Percentiles rank a stretch among this genome's conserved stretches.
These are phyloP conservation scores for Curvularia sp. DNA, from an alignment of 2,329 filamentous ascomycete genomes.

Conservation along the genomic window DNA sequence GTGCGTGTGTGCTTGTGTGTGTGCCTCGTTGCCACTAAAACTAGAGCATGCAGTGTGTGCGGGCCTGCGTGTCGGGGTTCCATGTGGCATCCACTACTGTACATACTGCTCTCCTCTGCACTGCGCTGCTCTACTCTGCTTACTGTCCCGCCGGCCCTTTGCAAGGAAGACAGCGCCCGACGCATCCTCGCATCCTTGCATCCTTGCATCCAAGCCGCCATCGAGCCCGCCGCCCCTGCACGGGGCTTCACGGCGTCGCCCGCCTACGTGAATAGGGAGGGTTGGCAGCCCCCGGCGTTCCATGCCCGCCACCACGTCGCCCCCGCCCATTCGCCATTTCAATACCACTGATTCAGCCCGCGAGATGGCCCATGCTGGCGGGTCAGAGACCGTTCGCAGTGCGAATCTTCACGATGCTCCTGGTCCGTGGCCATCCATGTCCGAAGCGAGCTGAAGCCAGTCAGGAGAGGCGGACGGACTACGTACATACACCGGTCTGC, in stretches of 20 bases:
- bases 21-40: slow-evolving; percentile 17
- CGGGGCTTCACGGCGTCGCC: slow-evolving; percentile 19
- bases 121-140: too few species aligned
- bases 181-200: neutral
- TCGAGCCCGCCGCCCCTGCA: slow-evolving; percentile 21
- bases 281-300: slow-evolving; percentile 19
- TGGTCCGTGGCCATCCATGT: slow-evolving; percentile 15
- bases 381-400: slow-evolving; percentile 30
- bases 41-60: slow-evolving; percentile 14
- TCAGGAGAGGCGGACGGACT: slow-evolving; percentile 11
- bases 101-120: too few species aligned
- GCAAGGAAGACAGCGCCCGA: neutral
- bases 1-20: neutral
- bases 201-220: slow-evolving; percentile 29
- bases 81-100: slow-evolving; percentile 20
- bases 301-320: too few species aligned
- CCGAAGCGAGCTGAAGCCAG: slow-evolving; percentile 8
- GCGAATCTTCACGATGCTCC: slow-evolving; percentile 18
- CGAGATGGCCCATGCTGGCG: slow-evolving; percentile 20
- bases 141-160: neutral
- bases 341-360: slow-evolving; percentile 15
- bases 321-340: neutral
- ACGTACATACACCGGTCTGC: too few species aligned
- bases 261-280: slow-evolving; percentile 29
- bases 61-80: slow-evolving; percentile 21